A percentile compares a stretch with the other conserved stretches of the same genome.
Evolutionary conservation across 345 rosid species (phyloP).

Genomic region (Bruguiera gymnorhiza): DNA sequence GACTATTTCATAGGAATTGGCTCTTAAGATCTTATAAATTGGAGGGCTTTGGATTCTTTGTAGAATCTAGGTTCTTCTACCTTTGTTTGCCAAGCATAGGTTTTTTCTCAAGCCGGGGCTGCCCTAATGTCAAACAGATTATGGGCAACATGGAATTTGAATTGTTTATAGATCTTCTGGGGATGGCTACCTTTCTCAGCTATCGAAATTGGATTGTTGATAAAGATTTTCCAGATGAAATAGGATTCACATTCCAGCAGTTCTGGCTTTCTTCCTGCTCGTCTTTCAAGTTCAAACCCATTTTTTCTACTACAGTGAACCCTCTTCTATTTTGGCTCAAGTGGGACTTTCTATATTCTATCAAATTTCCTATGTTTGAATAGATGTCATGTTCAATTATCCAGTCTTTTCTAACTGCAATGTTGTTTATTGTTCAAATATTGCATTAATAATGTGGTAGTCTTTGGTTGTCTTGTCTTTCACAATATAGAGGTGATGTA

Average conservation of each 20-base stretch:
- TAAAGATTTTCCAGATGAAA: too few species aligned
- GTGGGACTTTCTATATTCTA: neutral
- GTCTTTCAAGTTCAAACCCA: neutral
- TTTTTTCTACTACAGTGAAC: neutral
- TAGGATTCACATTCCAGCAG: too few species aligned
- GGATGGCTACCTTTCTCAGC: neutral
- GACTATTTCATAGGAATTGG: neutral
- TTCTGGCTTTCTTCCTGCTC: too few species aligned
- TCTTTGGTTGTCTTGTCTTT: neutral
- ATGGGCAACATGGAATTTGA: neutral
- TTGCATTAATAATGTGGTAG: neutral
- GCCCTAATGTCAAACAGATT: neutral
- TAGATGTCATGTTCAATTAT: neutral
- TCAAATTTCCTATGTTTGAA: neutral
- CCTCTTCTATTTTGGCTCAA: neutral
- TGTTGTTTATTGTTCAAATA: neutral
- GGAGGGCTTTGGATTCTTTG: neutral
- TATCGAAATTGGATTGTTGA: too few species aligned
- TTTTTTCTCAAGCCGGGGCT: neutral
- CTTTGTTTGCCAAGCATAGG: neutral
- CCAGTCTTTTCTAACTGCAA: neutral
- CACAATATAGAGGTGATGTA: neutral
- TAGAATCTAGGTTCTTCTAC: neutral
- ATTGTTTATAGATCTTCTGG: neutral
- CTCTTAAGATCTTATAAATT: neutral